Conservation (phyloP, 305 asterid genomes). For the Lippia alba region DNA sequence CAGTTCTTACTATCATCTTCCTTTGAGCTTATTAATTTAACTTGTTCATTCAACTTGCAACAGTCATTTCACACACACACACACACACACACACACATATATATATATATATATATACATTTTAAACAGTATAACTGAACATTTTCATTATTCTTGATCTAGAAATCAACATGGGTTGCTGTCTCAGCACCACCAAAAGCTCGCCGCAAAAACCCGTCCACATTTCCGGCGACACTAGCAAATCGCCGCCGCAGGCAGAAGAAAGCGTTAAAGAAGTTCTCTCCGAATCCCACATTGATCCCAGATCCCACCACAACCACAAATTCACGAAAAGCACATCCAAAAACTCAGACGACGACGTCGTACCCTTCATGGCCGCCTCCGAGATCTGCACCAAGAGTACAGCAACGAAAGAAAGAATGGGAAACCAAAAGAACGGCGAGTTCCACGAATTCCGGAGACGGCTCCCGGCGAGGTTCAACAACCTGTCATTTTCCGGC, state of each 20-base stretch:
- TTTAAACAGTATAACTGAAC: not conserved
- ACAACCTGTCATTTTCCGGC: constrained; percentile 30
- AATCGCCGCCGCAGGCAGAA: constrained; percentile 49
- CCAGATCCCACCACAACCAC: too few species aligned
- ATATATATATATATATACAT: too few species aligned
- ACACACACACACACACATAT: too few species aligned
- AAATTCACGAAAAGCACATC: not conserved
- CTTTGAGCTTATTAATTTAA: not conserved
- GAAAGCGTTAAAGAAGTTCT: constrained; percentile 62
- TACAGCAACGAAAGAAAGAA: not conserved
- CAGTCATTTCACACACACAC: too few species aligned
- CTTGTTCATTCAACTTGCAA: too few species aligned
- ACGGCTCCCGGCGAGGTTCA: constrained; percentile 34
- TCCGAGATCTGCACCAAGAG: constrained; percentile 37
- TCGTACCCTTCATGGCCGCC: constrained; percentile 28
- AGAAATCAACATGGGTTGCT: constrained; percentile 54
- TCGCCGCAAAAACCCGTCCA: not conserved
- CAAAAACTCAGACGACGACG: constrained; percentile 18
- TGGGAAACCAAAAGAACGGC: not conserved
- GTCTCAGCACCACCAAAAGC: constrained; percentile 33
- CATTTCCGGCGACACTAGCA: constrained; percentile 13
- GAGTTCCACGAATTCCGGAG: constrained; percentile 11
- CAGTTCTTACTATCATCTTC: too few species aligned
- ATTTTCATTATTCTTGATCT: not conserved
- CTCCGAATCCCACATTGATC: constrained; percentile 38